Evolutionary conservation across 345 rosid species (phyloP).

Genomic region (Triadica sebifera): DNA sequence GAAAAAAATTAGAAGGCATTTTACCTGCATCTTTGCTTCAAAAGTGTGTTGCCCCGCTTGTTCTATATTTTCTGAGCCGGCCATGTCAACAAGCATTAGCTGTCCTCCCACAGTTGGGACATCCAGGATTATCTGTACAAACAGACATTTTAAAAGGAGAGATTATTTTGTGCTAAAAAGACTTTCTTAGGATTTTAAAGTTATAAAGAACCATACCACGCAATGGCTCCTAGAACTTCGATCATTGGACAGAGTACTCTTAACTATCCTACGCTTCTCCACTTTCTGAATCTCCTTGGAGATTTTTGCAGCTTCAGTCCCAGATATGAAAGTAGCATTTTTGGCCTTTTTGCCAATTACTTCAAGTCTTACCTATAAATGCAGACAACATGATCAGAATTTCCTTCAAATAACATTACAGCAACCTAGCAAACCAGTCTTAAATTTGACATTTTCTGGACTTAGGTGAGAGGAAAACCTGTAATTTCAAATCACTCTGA

Average conservation of each 20-base stretch:
- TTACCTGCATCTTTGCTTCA: slow-evolving; percentile 99
- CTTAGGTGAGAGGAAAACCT: background rate
- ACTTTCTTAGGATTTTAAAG: background rate
- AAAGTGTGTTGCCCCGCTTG: slow-evolving; percentile 91
- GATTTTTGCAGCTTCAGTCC: slow-evolving; percentile 85
- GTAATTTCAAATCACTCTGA: background rate
- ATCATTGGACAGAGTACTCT: slow-evolving; percentile 90
- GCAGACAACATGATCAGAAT: background rate
- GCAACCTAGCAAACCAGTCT: background rate
- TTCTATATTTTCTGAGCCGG: slow-evolving; percentile 97
- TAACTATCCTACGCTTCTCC: slow-evolving; percentile 90
- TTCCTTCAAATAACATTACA: background rate
- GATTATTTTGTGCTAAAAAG: background rate
- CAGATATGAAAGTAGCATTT: slow-evolving; percentile 80
- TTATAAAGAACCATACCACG: slow-evolving; percentile 45
- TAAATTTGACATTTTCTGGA: background rate
- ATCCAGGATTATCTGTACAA: slow-evolving; percentile 76
- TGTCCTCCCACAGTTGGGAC: slow-evolving; percentile 97
- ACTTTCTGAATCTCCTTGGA: slow-evolving; percentile 89
- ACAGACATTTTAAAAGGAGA: background rate
- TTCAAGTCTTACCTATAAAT: slow-evolving; percentile 77
- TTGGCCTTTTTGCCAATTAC: slow-evolving; percentile 97
- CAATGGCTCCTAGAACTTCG: slow-evolving; percentile 98
- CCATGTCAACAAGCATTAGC: slow-evolving; percentile 98
- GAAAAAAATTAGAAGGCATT: background rate